Conservation (phyloP, 805 yeast genomes). For the Zygosaccharomyces bailii region DNA sequence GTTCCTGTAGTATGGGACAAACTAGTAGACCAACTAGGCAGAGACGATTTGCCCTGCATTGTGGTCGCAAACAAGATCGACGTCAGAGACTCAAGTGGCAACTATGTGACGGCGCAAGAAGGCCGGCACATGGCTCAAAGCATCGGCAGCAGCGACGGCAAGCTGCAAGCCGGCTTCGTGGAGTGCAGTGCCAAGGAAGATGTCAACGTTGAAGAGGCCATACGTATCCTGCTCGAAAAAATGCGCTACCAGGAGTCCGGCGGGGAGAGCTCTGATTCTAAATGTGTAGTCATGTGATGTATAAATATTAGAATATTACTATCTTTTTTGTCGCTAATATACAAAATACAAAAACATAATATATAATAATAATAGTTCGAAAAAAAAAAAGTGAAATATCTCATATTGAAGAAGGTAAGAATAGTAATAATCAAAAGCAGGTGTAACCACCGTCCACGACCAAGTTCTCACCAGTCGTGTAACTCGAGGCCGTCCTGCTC, state of each 20-base stretch:
- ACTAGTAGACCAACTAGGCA: slow-evolving; percentile 66
- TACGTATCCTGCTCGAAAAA: slow-evolving; percentile 20
- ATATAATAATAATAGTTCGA: neutral
- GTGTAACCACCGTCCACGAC: slow-evolving; percentile 86
- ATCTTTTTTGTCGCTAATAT: neutral
- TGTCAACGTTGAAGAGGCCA: slow-evolving; percentile 25
- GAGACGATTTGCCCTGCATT: slow-evolving; percentile 67
- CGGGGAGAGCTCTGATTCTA: slow-evolving; percentile 9
- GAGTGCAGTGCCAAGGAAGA: slow-evolving; percentile 31
- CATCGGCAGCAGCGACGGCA: slow-evolving; percentile 13
- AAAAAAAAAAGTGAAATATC: neutral
- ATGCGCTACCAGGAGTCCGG: slow-evolving; percentile 21
- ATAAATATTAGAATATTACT: neutral
- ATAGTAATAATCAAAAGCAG: slow-evolving; percentile 52
- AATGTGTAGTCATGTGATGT: slow-evolving; percentile 20
- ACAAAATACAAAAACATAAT: neutral
- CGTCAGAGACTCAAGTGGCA: slow-evolving; percentile 13
- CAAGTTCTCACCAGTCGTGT: slow-evolving; percentile 81
- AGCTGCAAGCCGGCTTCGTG: slow-evolving; percentile 24
- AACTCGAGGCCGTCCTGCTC: slow-evolving; percentile 63
- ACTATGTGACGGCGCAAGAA: slow-evolving; percentile 20
- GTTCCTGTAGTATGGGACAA: slow-evolving; percentile 76
- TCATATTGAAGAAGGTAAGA: neutral
- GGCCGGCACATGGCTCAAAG: slow-evolving; percentile 20
- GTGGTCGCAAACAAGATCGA: slow-evolving; percentile 45